Conservation (phyloP, 2,329 filamentous ascomycete genomes). For the Colletotrichum karsti region DNA sequence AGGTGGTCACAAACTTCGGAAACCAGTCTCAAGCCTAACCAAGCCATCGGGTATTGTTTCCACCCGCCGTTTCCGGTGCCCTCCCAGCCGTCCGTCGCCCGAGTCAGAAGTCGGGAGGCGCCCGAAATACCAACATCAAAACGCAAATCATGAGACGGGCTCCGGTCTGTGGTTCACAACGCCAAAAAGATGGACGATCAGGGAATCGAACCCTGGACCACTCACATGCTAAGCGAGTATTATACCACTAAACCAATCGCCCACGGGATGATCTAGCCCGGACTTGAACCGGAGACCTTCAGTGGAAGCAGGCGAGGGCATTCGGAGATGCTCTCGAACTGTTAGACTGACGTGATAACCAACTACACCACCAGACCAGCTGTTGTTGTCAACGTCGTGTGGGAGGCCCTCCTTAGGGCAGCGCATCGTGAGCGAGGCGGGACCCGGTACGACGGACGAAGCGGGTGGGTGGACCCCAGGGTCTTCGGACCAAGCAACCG, state of each 20-base stretch:
- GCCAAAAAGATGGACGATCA: neutral
- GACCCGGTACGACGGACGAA: neutral
- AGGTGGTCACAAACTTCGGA: neutral
- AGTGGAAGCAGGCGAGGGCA: neutral
- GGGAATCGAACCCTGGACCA: slow-evolving; percentile 18
- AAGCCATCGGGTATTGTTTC: neutral
- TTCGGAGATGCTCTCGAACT: neutral
- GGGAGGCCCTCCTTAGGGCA: neutral
- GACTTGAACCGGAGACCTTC: slow-evolving; percentile 29
- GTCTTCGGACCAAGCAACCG: neutral
- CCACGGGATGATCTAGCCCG: slow-evolving; percentile 16
- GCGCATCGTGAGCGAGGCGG: neutral
- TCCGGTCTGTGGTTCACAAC: neutral
- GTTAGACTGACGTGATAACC: slow-evolving; percentile 60
- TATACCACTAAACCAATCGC: slow-evolving; percentile 9
- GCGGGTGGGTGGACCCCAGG: neutral
- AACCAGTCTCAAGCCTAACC: neutral
- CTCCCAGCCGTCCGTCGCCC: neutral
- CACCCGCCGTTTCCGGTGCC: neutral
- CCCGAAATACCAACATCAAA: neutral
- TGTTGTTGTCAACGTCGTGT: accelerated
- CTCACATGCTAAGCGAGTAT: slow-evolving; percentile 20
- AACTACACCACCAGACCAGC: slow-evolving; percentile 43
- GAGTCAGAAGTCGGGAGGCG: neutral
- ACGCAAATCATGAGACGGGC: neutral